Conservation (phyloP, 1,284 basidiomycete genomes). For the Mycena sp. region DNA sequence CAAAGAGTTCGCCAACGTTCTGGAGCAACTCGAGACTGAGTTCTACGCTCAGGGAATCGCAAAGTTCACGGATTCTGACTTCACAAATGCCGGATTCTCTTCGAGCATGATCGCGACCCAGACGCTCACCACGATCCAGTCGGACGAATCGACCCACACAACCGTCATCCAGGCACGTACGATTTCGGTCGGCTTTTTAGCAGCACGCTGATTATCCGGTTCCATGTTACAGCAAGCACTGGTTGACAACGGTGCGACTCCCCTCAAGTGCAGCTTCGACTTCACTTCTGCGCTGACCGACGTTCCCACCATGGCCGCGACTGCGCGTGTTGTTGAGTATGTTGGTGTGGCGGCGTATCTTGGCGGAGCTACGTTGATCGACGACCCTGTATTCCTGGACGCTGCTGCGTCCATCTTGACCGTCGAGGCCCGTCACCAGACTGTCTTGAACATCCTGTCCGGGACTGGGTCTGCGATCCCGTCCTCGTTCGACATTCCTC, state of each 20-base stretch:
- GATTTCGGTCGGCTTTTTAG: conserved; percentile 51
- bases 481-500: conserved; percentile 74
- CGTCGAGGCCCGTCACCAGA: conserved; percentile 85
- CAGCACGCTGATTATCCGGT: too few relatives aligned
- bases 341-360: conserved; percentile 85
- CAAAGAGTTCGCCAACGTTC: conserved; percentile 77
- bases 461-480: conserved; percentile 68
- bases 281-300: conserved; percentile 72
- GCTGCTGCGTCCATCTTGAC: conserved; percentile 83
- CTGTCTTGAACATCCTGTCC: conserved; percentile 75
- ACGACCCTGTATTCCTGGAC: conserved; percentile 70
- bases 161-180: conserved; percentile 51
- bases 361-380: conserved; percentile 74
- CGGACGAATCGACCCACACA: conserved; percentile 73
- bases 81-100: conserved; percentile 74
- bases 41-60: conserved; percentile 77
- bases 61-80: conserved; percentile 75
- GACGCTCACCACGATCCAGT: conserved; percentile 66
- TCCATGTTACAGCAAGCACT: conserved; percentile 54
- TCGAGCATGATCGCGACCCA: conserved; percentile 65
- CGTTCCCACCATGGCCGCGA: conserved; percentile 75
- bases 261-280: conserved; percentile 75
- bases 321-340: conserved; percentile 83
- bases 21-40: conserved; percentile 75
- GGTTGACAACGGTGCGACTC: conserved; percentile 59